These are phyloP conservation scores for Trametes polyzona DNA, from an alignment of 1,284 basidiomycete species.

Conservation along the genomic window DNA sequence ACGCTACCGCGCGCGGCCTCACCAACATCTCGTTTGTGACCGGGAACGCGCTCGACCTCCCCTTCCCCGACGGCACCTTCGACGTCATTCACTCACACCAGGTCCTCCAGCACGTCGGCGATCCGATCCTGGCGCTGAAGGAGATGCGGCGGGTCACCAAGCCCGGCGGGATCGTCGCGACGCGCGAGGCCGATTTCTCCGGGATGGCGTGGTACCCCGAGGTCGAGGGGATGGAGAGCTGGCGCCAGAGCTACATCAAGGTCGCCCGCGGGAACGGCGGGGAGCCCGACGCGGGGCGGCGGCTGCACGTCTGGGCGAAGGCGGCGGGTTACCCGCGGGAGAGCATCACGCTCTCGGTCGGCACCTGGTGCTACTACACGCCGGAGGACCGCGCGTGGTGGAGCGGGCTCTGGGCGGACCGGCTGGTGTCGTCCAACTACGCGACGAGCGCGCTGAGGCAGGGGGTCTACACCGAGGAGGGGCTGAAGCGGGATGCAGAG, in stretches of 20 bases:
- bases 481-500: conserved; percentile 31
- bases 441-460: conserved; percentile 33
- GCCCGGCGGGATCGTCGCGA: conserved; percentile 47
- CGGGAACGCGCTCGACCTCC: conserved; percentile 39
- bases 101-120: conserved; percentile 47
- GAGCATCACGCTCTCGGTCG: conserved; percentile 32
- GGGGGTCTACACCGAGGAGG: conserved; percentile 33
- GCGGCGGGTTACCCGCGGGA: conserved; percentile 34
- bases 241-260: conserved; percentile 29
- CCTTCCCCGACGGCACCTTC: conserved; percentile 42
- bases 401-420: conserved; percentile 40
- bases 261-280: conserved; percentile 36
- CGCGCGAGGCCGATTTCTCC: conserved; percentile 40
- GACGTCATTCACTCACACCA: conserved; percentile 52
- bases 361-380: conserved; percentile 41
- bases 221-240: conserved; percentile 30
- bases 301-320: conserved; percentile 36
- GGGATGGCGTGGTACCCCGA: conserved; percentile 40
- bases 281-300: conserved; percentile 36
- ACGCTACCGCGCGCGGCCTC: conserved; percentile 33
- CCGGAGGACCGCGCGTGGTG: conserved; percentile 41
- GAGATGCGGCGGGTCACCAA: conserved; percentile 50
- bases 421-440: conserved; percentile 37
- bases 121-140: conserved; percentile 42
- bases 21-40: conserved; percentile 39